A percentile compares a stretch with the other conserved stretches of the same genome.
Conservation (phyloP, 2,329 filamentous ascomycete species). For the Scedosporium minutisporum region DNA sequence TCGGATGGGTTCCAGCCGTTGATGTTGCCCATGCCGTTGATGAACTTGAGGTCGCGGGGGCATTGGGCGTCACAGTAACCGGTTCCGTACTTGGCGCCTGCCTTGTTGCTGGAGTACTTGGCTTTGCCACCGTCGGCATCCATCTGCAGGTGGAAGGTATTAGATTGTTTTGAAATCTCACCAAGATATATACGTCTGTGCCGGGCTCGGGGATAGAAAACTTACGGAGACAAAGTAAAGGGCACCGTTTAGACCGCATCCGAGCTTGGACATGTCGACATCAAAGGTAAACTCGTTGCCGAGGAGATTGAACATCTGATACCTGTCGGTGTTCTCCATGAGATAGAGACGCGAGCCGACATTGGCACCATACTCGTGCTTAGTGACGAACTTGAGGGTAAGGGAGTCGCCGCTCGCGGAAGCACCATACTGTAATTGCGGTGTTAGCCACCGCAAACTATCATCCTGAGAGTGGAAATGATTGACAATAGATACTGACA, state of each 20-base stretch:
- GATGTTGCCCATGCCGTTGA: slow-evolving; percentile 43
- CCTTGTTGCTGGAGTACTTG: slow-evolving; percentile 40
- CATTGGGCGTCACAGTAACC: slow-evolving; percentile 45
- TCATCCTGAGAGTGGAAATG: neutral
- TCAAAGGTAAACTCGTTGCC: slow-evolving; percentile 65
- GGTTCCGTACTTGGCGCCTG: slow-evolving; percentile 50
- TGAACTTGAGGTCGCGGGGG: slow-evolving; percentile 47
- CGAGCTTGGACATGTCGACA: slow-evolving; percentile 57
- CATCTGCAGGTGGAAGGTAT: slow-evolving; percentile 26
- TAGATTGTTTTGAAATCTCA: neutral
- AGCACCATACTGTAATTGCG: slow-evolving; percentile 28
- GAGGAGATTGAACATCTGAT: slow-evolving; percentile 55
- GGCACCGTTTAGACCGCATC: slow-evolving; percentile 63
- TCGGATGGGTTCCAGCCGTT: slow-evolving; percentile 40
- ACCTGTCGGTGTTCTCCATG: slow-evolving; percentile 50
- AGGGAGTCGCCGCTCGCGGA: slow-evolving; percentile 35
- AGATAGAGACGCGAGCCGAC: slow-evolving; percentile 47
- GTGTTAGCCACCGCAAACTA: neutral
- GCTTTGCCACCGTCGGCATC: slow-evolving; percentile 44
- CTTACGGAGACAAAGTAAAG: slow-evolving; percentile 48
- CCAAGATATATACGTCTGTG: neutral
- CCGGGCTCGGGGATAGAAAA: neutral
- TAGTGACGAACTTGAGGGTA: slow-evolving; percentile 41
- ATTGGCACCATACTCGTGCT: slow-evolving; percentile 30
- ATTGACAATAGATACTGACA: neutral